Evolutionary conservation across 2,329 filamentous ascomycete species (phyloP), one percentile per base, ranked within the genome.

Genomic region (Fusarium sp.): DNA sequence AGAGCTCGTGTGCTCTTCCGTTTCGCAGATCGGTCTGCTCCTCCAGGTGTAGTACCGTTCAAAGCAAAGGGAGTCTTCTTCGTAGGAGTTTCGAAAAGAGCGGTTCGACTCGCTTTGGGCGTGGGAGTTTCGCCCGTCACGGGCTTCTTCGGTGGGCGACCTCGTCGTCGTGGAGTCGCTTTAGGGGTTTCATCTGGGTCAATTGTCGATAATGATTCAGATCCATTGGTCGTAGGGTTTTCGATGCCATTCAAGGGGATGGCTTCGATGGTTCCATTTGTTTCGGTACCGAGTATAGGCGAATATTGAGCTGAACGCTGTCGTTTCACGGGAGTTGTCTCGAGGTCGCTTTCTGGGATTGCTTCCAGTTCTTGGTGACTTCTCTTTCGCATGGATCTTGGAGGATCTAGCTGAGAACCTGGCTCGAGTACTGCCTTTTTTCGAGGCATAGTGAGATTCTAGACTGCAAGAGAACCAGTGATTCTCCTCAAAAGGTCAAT

Each of bases 21-120:
- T 73, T 92, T 89, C 3, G 94, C 95, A 7, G 94, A 98, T 49
- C 92, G 89, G 80, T 98, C 94, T 21, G 92, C 92, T 68, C 93
- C 92, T 42, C 88, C 87, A 0, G 92, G 91, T 2, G 91, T 93
- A 34, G 81, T 75, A 8, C 78, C 80, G 36, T 75, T 81, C 22
- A 74, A 52, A 13, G 75, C 74, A 22, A 71, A 47, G 0, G 67
- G 73, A 6, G 72, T 62, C 56, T 78, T 45, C 31, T 75, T 84
- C 14, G 78, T 73, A 0, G 84, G 83, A 0, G 84, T 85, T 47
- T 76, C 73, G 8, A 80, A 75, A 5, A 72, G 65, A 28, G 75
- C 69, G 6, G 76, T 77, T 14, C 77, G 76, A 15, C 65, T 71
- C n/a, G 77, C 76, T 52, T 78, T 80, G 7, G 80, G 81, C 1